Evolutionary conservation across 2,329 filamentous ascomycete genomes (phyloP), one percentile per base, ranked within the genome.

Genomic region (Zymoseptoria ardabiliae): DNA sequence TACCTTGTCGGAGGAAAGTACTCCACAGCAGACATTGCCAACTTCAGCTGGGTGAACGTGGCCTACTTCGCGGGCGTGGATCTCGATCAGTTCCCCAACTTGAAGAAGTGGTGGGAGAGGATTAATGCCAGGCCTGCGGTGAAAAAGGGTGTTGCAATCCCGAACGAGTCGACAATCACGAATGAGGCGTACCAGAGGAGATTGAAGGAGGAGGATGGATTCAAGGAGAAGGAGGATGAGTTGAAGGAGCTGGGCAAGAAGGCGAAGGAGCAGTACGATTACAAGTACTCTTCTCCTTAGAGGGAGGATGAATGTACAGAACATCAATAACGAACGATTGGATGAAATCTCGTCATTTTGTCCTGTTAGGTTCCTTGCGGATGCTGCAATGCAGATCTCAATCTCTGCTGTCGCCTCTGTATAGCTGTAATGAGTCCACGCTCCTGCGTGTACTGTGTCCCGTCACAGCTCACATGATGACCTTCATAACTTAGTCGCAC

Each of bases 1-100:
- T 79, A 76, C 63, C 71, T 79, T 13, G 77, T 78, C 11, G 76
- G 77, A 30, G 70, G 78, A 1, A 78, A 77, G 61, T 79, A 75
- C 70, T 74, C 69, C 60, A 77, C 78, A 57, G 77, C 77, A 3
- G 77, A 79, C 59, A 78, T 79, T 61, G 74, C 76, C 5, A 75
- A 70, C 66, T 78, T 77, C 61, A 70, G 72, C 48, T 79, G 77
- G 77, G 70, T 78, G 49, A 76, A 79, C 61, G 67, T 72, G 11
- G 64, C 73, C 0, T 70, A 71, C 56, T 76, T 77, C 59, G 68
- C 73, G 1, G 77, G 77, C 19, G 63, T 79, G 2, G 69, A 78
- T 19, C 65, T 78, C 1, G 70, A 74, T 8, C 62, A 70, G 23
- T 79, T 78, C 65, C 74, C 75, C 5, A 75, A 76, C 60, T 49